Evolutionary conservation across 2,329 filamentous ascomycete species (phyloP), one percentile per base, ranked within the genome.

Genomic region (Ophiostoma himal-ulmi): DNA sequence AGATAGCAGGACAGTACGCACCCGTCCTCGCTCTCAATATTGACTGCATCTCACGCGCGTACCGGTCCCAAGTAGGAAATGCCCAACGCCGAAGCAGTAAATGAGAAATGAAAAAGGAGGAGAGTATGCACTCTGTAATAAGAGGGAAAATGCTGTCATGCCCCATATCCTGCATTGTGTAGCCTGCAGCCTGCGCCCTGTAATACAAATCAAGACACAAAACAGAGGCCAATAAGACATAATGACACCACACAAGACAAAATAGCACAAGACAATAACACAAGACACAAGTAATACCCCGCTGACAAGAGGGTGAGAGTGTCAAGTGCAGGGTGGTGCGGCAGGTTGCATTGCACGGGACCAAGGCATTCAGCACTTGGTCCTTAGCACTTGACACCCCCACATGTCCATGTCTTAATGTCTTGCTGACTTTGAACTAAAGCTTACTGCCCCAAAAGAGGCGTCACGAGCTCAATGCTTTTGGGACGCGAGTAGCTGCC

Each of bases 401-500:
- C 37, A 67, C 64, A 44, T 37, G 60, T 34, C 60, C 30, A 36
- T 36, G 26, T 64, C 57, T 20, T 36, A 30, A 36, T 64, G 30
- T 36, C 57, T 64, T 34, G 48, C n/a, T 54, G 52, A 17, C 11
- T 57, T 57, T 22, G 26, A 13, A 57, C 26, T 30, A 30, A 11
- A 37, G 60, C 60, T 71, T 73, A 87, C 74, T 83, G 82, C 69
- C 84, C 81, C 74, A 85, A 77, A 78, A 87, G 83, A 44, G 87
- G 87, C 68, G 86, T 88, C 64, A 89, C 86, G 30, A 89, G 81
- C 78, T 89, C 86, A 75, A 88, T 87, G 79, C 86, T 88, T 78
- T 84, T 87, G 44, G 86, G 85, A 66, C 87, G 81, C 74, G 85
- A 68, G 77, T 86, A 86, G 54, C 81, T 80, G 62, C 62, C 36